These are phyloP conservation scores for Brassica rapa DNA, from an alignment of 345 rosid species.

Conservation along the genomic window DNA sequence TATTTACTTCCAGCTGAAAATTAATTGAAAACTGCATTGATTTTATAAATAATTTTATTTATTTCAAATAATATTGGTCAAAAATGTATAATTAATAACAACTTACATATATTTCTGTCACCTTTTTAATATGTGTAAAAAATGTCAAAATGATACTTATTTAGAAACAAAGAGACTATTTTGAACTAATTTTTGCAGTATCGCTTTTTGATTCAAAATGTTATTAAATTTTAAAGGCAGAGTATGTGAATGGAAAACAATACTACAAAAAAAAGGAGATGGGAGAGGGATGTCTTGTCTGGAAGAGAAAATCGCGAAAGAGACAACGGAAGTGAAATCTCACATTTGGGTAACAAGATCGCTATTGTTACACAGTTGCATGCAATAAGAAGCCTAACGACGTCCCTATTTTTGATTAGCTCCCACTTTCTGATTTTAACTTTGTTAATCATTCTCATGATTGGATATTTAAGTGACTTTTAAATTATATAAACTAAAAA, in stretches of 20 bases:
- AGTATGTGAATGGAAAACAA: background rate
- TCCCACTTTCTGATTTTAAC: conserved; percentile 14
- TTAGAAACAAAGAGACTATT: no score
- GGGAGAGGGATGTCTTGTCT: conserved; percentile 30
- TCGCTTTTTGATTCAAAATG: background rate
- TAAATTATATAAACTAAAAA: background rate
- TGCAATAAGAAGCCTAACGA: conserved; percentile 35
- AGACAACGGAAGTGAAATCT: conserved; percentile 29
- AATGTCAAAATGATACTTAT: no score
- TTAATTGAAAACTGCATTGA: no score
- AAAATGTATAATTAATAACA: no score
- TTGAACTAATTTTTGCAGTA: background rate
- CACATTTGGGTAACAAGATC: conserved; percentile 26
- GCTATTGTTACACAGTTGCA: conserved; percentile 33
- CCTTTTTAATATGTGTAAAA: no score
- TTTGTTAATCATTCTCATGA: conserved; percentile 35
- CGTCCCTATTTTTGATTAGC: conserved; percentile 29
- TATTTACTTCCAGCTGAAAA: no score
- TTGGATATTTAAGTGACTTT: conserved; percentile 17
- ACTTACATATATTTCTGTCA: no score
- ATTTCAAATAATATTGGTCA: no score
- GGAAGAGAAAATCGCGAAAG: conserved; percentile 18
- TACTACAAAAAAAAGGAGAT: background rate
- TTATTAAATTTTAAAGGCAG: background rate
- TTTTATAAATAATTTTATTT: no score